Evolutionary conservation across 2,329 filamentous ascomycete species (phyloP).

Genomic region (Dactylellina haptotyla): DNA sequence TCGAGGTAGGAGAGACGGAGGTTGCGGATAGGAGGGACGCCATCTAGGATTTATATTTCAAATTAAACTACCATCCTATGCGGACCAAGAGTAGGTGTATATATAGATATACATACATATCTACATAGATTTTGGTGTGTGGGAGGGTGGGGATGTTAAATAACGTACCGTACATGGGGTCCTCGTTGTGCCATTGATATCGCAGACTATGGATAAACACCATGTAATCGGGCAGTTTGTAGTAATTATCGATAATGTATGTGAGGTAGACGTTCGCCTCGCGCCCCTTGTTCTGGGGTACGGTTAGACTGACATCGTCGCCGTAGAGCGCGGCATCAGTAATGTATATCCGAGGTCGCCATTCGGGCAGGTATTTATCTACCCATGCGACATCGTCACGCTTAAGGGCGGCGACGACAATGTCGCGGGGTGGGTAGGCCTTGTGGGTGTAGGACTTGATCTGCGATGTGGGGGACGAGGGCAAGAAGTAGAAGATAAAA

Average conservation of each 20-base stretch:
- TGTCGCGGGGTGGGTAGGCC: constrained; percentile 52
- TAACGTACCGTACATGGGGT: constrained; percentile 64
- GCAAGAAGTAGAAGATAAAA: constrained; percentile 41
- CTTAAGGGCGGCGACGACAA: constrained; percentile 60
- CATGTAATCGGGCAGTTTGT: constrained; percentile 61
- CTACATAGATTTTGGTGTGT: background rate
- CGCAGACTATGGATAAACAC: constrained; percentile 50
- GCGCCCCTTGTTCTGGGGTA: constrained; percentile 66
- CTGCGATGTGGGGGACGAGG: constrained; percentile 13
- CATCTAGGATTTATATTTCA: constrained; percentile 10
- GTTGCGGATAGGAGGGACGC: constrained; percentile 28
- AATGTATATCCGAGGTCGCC: constrained; percentile 53
- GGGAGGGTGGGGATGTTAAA: background rate
- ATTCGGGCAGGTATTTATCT: constrained; percentile 61
- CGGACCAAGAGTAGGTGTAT: too few species aligned
- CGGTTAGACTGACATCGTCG: constrained; percentile 37
- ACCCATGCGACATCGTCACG: constrained; percentile 63
- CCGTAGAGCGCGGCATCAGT: constrained; percentile 49
- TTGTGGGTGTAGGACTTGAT: constrained; percentile 2
- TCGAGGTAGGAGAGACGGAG: constrained; percentile 61
- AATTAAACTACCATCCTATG: background rate
- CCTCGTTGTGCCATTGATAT: constrained; percentile 54
- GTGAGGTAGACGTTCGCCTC: constrained; percentile 73
- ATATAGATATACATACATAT: too few species aligned
- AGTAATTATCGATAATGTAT: constrained; percentile 72